Evolutionary conservation across 2,329 filamentous ascomycete genomes (phyloP).

Genomic region (Exophiala spinifera): DNA sequence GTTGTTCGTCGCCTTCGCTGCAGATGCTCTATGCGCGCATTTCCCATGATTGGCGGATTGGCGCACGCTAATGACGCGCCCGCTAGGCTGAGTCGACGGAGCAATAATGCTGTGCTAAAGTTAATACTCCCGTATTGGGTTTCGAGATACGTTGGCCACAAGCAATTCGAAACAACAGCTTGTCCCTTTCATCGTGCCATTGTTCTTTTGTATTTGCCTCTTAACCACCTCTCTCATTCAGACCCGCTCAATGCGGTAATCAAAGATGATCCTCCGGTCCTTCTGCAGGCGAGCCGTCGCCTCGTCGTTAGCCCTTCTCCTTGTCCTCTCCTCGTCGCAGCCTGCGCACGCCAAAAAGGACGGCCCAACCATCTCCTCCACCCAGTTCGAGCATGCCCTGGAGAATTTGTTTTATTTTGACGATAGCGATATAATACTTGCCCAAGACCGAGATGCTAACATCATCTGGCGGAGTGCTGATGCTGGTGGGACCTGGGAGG

Average conservation of each 20-base stretch:
- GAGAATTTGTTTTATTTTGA: constrained; percentile 82
- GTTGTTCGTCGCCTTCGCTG: no score
- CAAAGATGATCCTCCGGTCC: constrained; percentile 26
- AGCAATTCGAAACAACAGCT: constrained; percentile 18
- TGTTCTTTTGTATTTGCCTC: constrained; percentile 7
- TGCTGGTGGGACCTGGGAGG: constrained; percentile 74
- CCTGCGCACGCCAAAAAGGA: constrained; percentile 53
- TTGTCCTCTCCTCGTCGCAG: constrained; percentile 17
- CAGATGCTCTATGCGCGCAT: neutral
- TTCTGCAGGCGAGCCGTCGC: constrained; percentile 17
- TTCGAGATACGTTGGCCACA: constrained; percentile 12
- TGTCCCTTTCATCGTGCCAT: constrained; percentile 11
- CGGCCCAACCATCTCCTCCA: constrained; percentile 63
- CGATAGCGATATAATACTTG: constrained; percentile 76
- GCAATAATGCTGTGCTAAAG: neutral
- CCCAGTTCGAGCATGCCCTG: constrained; percentile 64
- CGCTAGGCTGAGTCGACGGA: no score
- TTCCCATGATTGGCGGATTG: neutral
- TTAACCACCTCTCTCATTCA: neutral
- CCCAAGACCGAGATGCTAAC: constrained; percentile 63
- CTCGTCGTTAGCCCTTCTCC: constrained; percentile 23
- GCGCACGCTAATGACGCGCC: neutral
- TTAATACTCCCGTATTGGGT: neutral
- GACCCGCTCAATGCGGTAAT: constrained; percentile 20
- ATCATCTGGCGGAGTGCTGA: constrained; percentile 75